Evolutionary conservation across 148 eudicot genomes (phyloP).

Genomic region (Vaccinium myrtillus): DNA sequence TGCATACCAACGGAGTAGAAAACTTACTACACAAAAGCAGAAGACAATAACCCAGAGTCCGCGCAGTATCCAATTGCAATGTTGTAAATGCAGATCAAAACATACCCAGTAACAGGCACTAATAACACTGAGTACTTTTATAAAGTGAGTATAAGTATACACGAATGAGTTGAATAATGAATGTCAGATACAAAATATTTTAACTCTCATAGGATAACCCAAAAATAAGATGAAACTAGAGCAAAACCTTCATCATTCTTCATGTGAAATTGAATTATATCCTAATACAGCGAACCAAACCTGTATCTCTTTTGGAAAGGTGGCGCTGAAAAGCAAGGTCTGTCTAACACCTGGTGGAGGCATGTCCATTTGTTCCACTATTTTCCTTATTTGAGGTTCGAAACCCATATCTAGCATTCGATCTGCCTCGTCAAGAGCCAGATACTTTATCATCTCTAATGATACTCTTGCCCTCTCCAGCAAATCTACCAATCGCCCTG

Average conservation of each 20-base stretch:
- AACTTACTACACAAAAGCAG: background rate
- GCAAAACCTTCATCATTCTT: background rate
- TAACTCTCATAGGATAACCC: background rate
- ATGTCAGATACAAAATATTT: background rate
- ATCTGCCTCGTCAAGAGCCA: constrained; percentile 60
- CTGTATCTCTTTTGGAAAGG: constrained; percentile 58
- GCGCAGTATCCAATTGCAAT: background rate
- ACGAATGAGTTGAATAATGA: background rate
- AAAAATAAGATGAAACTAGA: background rate
- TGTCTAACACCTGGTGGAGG: constrained; percentile 53
- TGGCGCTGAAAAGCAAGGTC: constrained; percentile 54
- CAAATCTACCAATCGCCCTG: constrained; percentile 58
- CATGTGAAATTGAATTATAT: background rate
- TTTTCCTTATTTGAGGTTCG: constrained; percentile 62
- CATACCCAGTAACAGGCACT: background rate
- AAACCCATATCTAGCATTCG: constrained; percentile 63
- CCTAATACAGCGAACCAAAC: constrained; percentile 15
- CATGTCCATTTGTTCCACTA: constrained; percentile 55
- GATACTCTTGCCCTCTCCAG: constrained; percentile 61
- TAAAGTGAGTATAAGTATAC: background rate
- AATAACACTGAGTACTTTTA: background rate
- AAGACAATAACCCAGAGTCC: background rate
- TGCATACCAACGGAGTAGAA: constrained; percentile 36
- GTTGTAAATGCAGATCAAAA: background rate
- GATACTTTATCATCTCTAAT: constrained; percentile 46